Evolutionary conservation across 352 stramenopile genomes (phyloP).

Genomic region (Phytophthora sp.): DNA sequence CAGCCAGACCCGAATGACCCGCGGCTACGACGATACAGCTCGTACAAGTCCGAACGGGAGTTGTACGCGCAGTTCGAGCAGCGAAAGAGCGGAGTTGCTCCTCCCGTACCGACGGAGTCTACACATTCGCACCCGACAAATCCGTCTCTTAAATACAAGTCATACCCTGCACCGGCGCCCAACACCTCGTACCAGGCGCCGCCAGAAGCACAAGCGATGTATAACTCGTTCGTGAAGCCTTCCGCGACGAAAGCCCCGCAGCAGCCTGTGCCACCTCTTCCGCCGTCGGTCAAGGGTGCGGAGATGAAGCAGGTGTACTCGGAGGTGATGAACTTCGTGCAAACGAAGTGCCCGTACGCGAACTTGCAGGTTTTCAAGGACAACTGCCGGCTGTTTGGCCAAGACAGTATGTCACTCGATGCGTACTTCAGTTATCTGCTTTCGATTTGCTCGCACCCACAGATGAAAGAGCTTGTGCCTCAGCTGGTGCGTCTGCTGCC

Average conservation of each 20-base stretch:
- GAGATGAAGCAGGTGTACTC: slow-evolving; percentile 88
- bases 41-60: slow-evolving; percentile 85
- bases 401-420: slow-evolving; percentile 86
- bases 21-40: slow-evolving; percentile 66
- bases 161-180: slow-evolving; percentile 56
- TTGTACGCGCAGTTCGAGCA: slow-evolving; percentile 82
- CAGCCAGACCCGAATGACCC: slow-evolving; percentile 62
- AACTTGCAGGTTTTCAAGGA: slow-evolving; percentile 89
- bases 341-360: slow-evolving; percentile 78
- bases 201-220: slow-evolving; percentile 43
- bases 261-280: slow-evolving; percentile 62
- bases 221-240: slow-evolving; percentile 49
- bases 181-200: slow-evolving; percentile 43
- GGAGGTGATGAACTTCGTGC: slow-evolving; percentile 81
- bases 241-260: slow-evolving; percentile 34
- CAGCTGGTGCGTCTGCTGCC: slow-evolving; percentile 83
- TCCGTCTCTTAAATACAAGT: slow-evolving; percentile 62
- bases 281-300: slow-evolving; percentile 51
- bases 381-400: slow-evolving; percentile 88
- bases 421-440: slow-evolving; percentile 83
- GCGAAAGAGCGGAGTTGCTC: slow-evolving; percentile 33
- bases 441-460: slow-evolving; percentile 75
- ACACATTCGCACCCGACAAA: slow-evolving; percentile 58
- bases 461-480: slow-evolving; percentile 82
- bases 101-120: slow-evolving; percentile 35